Evolutionary conservation across 1,284 basidiomycete genomes (phyloP).

Genomic region (Malassezia obtusa): DNA sequence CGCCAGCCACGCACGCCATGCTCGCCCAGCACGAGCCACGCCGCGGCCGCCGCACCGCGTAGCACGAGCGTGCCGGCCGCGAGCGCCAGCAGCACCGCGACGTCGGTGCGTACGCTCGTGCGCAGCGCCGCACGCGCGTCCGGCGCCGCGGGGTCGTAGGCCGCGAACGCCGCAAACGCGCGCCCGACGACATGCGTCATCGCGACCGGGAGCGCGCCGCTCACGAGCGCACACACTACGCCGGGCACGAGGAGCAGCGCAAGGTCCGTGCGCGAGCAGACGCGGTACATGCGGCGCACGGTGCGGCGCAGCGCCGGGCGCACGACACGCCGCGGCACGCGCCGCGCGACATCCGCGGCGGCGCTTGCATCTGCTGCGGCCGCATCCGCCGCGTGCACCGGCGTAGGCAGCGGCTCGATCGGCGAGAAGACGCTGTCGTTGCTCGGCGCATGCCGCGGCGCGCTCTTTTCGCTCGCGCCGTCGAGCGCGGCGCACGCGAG

Average conservation of each 20-base stretch:
- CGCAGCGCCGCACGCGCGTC: constrained; percentile 48
- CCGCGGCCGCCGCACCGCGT: constrained; percentile 62
- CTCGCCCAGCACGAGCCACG: constrained; percentile 86
- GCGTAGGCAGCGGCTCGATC: background rate
- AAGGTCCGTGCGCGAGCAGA: constrained; percentile 22
- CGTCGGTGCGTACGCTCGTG: constrained; percentile 52
- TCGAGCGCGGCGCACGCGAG: no score
- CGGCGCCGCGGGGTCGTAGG: constrained; percentile 52
- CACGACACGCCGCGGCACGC: background rate
- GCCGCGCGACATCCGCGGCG: background rate
- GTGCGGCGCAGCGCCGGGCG: constrained; percentile 12
- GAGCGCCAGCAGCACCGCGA: constrained; percentile 62
- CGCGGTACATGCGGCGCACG: constrained; percentile 27
- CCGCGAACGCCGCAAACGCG: constrained; percentile 68
- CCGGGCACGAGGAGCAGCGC: constrained; percentile 58
- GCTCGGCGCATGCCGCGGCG: no score
- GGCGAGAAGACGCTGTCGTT: background rate
- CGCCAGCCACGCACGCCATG: constrained; percentile 64
- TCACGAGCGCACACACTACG: constrained; percentile 58
- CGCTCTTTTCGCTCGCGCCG: no score
- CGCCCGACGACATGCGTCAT: constrained; percentile 85
- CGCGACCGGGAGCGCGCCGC: constrained; percentile 74
- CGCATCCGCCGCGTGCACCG: background rate
- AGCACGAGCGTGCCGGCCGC: constrained; percentile 62
- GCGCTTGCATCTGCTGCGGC: no score